Evolutionary conservation across 257 asterid genomes (phyloP).

Genomic region (Hygrophila difformis): DNA sequence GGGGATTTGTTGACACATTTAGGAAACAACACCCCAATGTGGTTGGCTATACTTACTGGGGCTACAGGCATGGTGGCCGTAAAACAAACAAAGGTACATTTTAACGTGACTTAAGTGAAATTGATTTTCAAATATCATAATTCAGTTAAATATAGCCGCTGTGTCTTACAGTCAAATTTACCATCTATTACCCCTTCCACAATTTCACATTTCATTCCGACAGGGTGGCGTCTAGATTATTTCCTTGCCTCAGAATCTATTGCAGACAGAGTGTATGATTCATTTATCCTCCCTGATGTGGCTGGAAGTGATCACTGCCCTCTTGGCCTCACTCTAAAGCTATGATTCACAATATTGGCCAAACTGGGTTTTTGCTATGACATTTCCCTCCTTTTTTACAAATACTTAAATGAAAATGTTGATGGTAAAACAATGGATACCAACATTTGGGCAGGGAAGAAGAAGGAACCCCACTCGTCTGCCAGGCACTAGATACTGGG

Average conservation of each 20-base stretch:
- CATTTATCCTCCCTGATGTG: conserved; percentile 80
- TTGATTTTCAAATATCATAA: too few species aligned
- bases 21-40: conserved; percentile 88
- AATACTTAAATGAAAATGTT: not conserved
- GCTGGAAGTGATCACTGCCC: conserved; percentile 93
- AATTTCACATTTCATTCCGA: not conserved
- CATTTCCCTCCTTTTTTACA: not conserved
- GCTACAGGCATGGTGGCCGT: conserved; percentile 83
- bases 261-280: conserved; percentile 62
- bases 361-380: not conserved
- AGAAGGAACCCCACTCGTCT: not conserved
- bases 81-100: conserved; percentile 67
- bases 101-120: too few species aligned
- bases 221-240: conserved; percentile 97
- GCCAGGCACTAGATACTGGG: not conserved
- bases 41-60: conserved; percentile 96
- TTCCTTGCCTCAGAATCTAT: conserved; percentile 78
- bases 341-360: conserved; percentile 22
- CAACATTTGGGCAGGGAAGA: not conserved
- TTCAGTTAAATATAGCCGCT: too few species aligned
- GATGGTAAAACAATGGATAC: not conserved
- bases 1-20: conserved; percentile 86
- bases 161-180: too few species aligned
- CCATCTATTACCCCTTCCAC: not conserved
- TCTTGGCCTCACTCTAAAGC: conserved; percentile 70